Conservation (phyloP, 2,329 filamentous ascomycete species). For the Scedosporium dehoogii region DNA sequence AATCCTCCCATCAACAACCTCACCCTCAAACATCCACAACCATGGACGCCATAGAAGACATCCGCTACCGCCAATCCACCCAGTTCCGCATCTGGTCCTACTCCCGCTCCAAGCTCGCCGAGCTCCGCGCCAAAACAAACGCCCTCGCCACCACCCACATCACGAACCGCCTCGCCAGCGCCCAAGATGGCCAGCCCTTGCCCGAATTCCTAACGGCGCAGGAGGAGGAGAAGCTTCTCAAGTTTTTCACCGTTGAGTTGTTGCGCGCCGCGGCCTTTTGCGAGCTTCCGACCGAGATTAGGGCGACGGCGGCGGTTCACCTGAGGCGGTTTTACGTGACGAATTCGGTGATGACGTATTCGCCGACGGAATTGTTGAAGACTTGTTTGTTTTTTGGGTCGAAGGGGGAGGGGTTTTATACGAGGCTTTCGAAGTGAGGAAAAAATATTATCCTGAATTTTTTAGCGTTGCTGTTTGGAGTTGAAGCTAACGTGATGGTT, state of each 20-base stretch:
- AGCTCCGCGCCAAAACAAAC: slow-evolving; percentile 72
- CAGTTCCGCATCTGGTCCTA: slow-evolving; percentile 94
- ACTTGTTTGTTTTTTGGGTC: slow-evolving; percentile 87
- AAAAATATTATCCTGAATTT: not conserved
- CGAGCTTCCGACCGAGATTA: slow-evolving; percentile 13
- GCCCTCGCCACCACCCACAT: slow-evolving; percentile 57
- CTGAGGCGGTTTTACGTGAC: slow-evolving; percentile 91
- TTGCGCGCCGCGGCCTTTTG: slow-evolving; percentile 46
- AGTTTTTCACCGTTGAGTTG: slow-evolving; percentile 59
- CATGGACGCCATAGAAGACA: slow-evolving; percentile 54
- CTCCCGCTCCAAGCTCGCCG: slow-evolving; percentile 59
- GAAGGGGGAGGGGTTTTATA: slow-evolving; percentile 82
- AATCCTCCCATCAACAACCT: not conserved
- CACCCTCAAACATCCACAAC: not conserved
- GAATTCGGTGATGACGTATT: slow-evolving; percentile 94
- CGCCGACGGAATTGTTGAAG: slow-evolving; percentile 78
- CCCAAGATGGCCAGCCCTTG: slow-evolving; percentile 27
- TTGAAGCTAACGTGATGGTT: not conserved
- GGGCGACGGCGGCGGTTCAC: slow-evolving; percentile 75
- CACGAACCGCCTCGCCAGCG: slow-evolving; percentile 31
- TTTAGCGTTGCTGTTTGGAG: not conserved
- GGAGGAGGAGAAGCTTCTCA: slow-evolving; percentile 74
- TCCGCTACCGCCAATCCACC: slow-evolving; percentile 78
- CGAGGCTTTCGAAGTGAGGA: slow-evolving; percentile 37
- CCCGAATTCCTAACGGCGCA: slow-evolving; percentile 74